These are phyloP conservation scores for Globisporangium sylvaticum DNA, from an alignment of 352 stramenopile species.

Conservation along the genomic window DNA sequence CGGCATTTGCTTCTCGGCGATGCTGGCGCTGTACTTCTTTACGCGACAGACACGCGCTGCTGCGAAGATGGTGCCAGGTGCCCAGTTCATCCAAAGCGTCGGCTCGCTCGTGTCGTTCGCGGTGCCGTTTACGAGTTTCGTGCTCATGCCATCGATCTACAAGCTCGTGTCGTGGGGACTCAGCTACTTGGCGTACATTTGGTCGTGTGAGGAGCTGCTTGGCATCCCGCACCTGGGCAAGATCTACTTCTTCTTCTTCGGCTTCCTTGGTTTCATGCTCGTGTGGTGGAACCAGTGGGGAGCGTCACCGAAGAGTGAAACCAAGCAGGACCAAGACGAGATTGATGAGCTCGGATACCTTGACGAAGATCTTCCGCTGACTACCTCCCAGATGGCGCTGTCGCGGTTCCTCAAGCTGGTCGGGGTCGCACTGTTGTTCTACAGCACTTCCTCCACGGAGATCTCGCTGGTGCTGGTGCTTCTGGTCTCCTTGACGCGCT, in stretches of 20 bases:
- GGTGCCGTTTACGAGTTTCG: slow-evolving; percentile 70
- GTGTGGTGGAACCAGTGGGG: slow-evolving; percentile 89
- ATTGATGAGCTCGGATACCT: slow-evolving; percentile 66
- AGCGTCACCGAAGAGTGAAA: slow-evolving; percentile 38
- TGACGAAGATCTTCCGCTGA: slow-evolving; percentile 58
- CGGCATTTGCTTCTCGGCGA: slow-evolving; percentile 72
- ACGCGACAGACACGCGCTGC: slow-evolving; percentile 69
- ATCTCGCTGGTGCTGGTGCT: slow-evolving; percentile 68
- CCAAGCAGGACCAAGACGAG: slow-evolving; percentile 56
- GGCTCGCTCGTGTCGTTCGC: slow-evolving; percentile 65
- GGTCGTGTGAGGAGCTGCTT: slow-evolving; percentile 64
- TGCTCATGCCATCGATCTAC: slow-evolving; percentile 76
- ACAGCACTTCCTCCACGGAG: slow-evolving; percentile 81
- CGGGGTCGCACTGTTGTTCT: slow-evolving; percentile 66
- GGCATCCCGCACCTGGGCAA: slow-evolving; percentile 80
- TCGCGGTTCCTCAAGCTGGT: slow-evolving; percentile 52
- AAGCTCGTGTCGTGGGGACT: slow-evolving; percentile 51
- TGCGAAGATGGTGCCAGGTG: slow-evolving; percentile 66
- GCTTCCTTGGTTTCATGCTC: slow-evolving; percentile 57
- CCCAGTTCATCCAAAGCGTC: slow-evolving; percentile 61
- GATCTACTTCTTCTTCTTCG: slow-evolving; percentile 83
- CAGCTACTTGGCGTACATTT: slow-evolving; percentile 61
- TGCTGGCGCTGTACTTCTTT: slow-evolving; percentile 77
- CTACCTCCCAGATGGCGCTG: slow-evolving; percentile 62
- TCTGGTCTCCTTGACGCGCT: slow-evolving; percentile 56